Evolutionary conservation across 2,329 filamentous ascomycete genomes (phyloP), one percentile per base, ranked within the genome.

Genomic region (Colletotrichum aenigma): DNA sequence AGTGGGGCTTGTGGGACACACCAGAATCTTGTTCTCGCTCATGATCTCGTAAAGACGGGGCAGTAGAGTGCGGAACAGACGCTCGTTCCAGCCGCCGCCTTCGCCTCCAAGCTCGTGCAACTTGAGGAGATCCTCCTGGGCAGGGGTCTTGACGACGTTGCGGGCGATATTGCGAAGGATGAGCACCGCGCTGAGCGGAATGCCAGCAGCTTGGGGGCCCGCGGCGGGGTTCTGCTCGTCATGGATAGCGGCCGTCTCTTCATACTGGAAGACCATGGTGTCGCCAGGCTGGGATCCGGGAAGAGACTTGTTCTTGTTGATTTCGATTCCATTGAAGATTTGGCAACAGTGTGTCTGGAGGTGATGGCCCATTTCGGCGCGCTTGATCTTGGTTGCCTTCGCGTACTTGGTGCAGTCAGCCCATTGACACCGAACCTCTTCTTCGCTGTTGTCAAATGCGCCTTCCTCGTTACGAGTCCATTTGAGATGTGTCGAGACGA

Each of bases 151-250:
- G 79, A 89, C 85, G 21, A 92, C 86, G 79, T 93, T 94, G 78
- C 89, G 89, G 15, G 94, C 94, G 76, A 97, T 91, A 81, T 97
- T 97, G 34, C 95, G 91, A 61, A 97, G 88, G 43, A 97, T 94
- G 32, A 96, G 88, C 16, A 94, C 93, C 4, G 94, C 93, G 70
- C 93, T 94, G 8, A 96, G 88, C n/a, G 95, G 94, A 43, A 96
- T 93, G 7, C 95, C 95, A 1, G 93, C 93, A 4, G 94, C 93
- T 80, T 95, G 90, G 4, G 89, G 86, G 7, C 88, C 85, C 10
- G 87, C 87, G 76, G 92, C 90, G 13, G 89, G 89, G 77, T 91
- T 91, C 62, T 89, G 86, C 81, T 92, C 90, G 79, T 92, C 91
- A 13, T 89, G 88, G 38, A 87, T 87, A 48, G 87, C 88, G 60